These are phyloP conservation scores for Wickerhamia fluorescens DNA, from an alignment of 805 yeast species.

Conservation along the genomic window DNA sequence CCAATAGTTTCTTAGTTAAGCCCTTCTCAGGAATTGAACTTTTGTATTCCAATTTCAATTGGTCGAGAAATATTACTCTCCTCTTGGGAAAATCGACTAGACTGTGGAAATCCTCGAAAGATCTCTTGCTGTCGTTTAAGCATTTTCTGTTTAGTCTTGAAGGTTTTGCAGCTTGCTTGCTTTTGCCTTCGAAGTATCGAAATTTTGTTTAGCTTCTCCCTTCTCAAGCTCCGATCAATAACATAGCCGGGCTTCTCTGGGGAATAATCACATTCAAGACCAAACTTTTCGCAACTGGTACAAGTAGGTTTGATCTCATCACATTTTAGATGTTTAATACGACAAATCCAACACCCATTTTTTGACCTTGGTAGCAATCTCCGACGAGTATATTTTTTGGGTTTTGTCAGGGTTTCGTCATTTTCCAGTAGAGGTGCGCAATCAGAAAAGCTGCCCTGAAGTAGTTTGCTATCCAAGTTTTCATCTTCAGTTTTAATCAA, in stretches of 20 bases:
- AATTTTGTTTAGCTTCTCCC: constrained; percentile 27
- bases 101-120: too few species aligned
- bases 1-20: too few species aligned
- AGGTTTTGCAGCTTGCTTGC: constrained; percentile 3
- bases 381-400: constrained; percentile 32
- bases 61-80: too few species aligned
- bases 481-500: too few species aligned
- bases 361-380: constrained; percentile 35
- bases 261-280: constrained; percentile 36
- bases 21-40: too few species aligned
- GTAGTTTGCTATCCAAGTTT: too few species aligned
- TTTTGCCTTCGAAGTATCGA: constrained; percentile 20
- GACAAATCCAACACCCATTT: constrained; percentile 41
- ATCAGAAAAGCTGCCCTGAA: too few species aligned
- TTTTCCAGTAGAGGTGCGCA: too few species aligned
- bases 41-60: too few species aligned
- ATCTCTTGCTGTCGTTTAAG: too few species aligned
- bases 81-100: too few species aligned
- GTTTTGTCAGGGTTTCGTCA: too few species aligned
- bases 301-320: constrained; percentile 35
- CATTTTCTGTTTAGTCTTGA: not conserved
- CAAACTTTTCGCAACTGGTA: constrained; percentile 30
- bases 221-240: constrained; percentile 24
- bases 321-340: constrained; percentile 40
- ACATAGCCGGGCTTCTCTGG: constrained; percentile 34